Conservation (phyloP, 2,329 filamentous ascomycete species). For the Exophiala alcalophila region DNA sequence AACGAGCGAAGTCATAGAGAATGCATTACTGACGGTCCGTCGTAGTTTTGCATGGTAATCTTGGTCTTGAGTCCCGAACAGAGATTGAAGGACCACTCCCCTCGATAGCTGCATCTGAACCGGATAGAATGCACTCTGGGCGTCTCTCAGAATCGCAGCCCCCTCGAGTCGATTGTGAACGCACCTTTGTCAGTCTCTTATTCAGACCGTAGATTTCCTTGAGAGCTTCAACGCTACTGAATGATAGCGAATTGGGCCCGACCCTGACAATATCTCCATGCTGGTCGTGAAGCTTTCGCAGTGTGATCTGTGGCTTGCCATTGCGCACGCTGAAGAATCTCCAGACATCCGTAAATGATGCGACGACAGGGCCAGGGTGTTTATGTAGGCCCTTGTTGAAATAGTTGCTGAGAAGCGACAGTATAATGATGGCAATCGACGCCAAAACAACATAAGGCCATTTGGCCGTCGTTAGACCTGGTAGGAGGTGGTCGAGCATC, state of each 20-base stretch:
- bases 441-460: too few relatives aligned
- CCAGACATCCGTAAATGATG: conserved; percentile 29
- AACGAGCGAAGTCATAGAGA: conserved; percentile 38
- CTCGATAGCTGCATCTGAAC: conserved; percentile 71
- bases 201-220: conserved; percentile 78
- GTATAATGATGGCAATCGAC: too few relatives aligned
- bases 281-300: conserved; percentile 58
- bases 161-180: neutral
- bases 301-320: conserved; percentile 21
- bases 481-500: too few relatives aligned
- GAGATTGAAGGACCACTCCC: conserved; percentile 64
- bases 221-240: conserved; percentile 68
- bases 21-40: conserved; percentile 70
- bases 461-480: too few relatives aligned
- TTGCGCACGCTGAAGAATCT: conserved; percentile 29
- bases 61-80: conserved; percentile 74
- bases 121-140: conserved; percentile 72
- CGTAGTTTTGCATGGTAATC: conserved; percentile 69
- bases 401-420: too few relatives aligned
- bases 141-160: neutral
- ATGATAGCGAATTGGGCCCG: conserved; percentile 70
- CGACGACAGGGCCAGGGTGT: conserved; percentile 31
- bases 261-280: conserved; percentile 72
- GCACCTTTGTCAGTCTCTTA: conserved; percentile 70
- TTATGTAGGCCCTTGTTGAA: too few relatives aligned